These are phyloP conservation scores for Vanrija sp. DNA, from an alignment of 1,284 basidiomycete genomes.

Conservation along the genomic window DNA sequence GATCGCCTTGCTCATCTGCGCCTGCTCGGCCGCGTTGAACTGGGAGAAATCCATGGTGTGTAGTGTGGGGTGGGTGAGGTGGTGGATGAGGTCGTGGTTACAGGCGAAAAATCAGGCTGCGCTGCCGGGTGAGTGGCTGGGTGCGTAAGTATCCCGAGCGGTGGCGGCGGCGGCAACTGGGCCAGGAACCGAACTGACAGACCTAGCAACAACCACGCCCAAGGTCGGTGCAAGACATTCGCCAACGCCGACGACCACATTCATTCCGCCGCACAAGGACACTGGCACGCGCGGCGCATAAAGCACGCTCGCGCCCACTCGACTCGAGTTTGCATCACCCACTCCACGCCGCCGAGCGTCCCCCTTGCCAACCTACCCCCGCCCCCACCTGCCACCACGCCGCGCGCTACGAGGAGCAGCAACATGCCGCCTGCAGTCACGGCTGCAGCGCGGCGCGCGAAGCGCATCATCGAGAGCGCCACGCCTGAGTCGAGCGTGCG, in stretches of 20 bases:
- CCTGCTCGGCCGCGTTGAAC: conserved; percentile 80
- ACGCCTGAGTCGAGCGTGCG: conserved; percentile 5
- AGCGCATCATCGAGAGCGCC: conserved; percentile 22
- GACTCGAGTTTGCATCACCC: not conserved
- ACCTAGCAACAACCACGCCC: not conserved
- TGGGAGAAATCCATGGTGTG: conserved; percentile 74
- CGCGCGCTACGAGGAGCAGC: not conserved
- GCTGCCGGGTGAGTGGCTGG: not conserved
- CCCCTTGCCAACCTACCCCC: not conserved
- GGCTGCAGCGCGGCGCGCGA: conserved; percentile 19
- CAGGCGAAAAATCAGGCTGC: not conserved
- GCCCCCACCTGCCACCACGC: not conserved
- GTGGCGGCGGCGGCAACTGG: not conserved
- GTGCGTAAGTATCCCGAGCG: not conserved
- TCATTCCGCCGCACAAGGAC: too few relatives aligned
- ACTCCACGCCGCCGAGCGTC: not conserved
- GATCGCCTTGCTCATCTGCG: conserved; percentile 79
- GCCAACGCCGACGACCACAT: too few relatives aligned
- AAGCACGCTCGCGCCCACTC: too few relatives aligned
- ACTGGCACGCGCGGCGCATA: too few relatives aligned
- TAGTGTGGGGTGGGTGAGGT: not conserved
- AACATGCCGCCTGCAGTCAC: conserved; percentile 17
- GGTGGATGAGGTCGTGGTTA: not conserved
- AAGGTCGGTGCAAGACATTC: not conserved
- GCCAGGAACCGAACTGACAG: not conserved